A percentile compares a stretch with the other conserved stretches of the same genome.
Conservation (phyloP, 257 asterid species). For the Paraleonurus japonicus region DNA sequence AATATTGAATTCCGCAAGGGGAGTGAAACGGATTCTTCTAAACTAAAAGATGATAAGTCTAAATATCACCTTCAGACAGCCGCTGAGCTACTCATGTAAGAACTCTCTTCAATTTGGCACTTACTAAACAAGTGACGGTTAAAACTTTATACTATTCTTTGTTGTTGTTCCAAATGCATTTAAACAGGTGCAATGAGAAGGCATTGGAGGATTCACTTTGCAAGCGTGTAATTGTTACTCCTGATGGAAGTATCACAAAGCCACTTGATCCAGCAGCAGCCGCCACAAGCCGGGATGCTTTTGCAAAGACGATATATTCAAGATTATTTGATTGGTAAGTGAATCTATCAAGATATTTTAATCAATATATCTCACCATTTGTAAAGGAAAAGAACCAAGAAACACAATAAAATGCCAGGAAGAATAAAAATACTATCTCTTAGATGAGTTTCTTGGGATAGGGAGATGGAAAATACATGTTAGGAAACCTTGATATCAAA, state of each 20-base stretch:
- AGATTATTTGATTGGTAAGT: slow-evolving; percentile 92
- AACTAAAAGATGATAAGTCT: slow-evolving; percentile 70
- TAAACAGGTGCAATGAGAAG: slow-evolving; percentile 67
- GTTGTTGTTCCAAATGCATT: slow-evolving; percentile 9
- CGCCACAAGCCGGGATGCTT: slow-evolving; percentile 84
- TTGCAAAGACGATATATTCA: slow-evolving; percentile 90
- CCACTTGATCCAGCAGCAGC: slow-evolving; percentile 92
- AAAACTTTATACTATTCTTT: slow-evolving; percentile 5
- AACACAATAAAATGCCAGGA: not conserved
- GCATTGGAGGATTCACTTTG: slow-evolving; percentile 84
- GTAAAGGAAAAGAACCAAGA: slow-evolving; percentile 7
- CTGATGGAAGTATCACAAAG: slow-evolving; percentile 91
- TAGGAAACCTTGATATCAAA: not conserved
- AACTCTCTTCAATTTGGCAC: slow-evolving; percentile 21
- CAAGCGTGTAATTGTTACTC: slow-evolving; percentile 90
- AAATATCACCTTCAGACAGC: slow-evolving; percentile 74
- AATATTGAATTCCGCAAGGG: slow-evolving; percentile 80
- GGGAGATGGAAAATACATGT: not conserved
- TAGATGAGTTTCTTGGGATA: not conserved
- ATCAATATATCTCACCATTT: not conserved
- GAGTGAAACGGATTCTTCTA: slow-evolving; percentile 76
- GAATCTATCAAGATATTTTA: not conserved
- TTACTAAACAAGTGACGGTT: not conserved
- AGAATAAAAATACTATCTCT: not conserved
- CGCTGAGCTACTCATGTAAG: slow-evolving; percentile 86